Percentiles rank a stretch among this genome's conserved stretches.
Conservation (phyloP, 2,329 filamentous ascomycete species). For the Didymella keratinophila region DNA sequence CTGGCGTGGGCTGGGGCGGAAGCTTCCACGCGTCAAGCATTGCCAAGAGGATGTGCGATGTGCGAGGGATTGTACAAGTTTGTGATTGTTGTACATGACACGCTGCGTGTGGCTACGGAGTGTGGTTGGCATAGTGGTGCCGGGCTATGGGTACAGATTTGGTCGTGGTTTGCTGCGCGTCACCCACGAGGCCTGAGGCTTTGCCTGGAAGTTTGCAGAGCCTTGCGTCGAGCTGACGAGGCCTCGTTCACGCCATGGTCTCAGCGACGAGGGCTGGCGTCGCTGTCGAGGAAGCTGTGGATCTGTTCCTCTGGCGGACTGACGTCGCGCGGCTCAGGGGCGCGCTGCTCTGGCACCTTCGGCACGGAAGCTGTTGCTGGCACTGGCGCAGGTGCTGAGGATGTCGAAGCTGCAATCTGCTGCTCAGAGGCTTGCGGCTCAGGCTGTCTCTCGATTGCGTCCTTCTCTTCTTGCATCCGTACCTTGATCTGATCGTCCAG, state of each 20-base stretch:
- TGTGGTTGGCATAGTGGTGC: neutral
- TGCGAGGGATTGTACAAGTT: slow-evolving; percentile 9
- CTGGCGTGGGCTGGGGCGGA: neutral
- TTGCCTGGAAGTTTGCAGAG: neutral
- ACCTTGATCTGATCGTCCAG: slow-evolving; percentile 11
- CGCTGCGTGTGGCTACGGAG: neutral
- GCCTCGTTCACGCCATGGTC: neutral
- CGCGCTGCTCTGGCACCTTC: slow-evolving; percentile 3
- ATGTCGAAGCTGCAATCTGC: neutral
- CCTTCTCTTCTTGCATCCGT: slow-evolving; percentile 8
- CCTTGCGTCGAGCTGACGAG: slow-evolving; percentile 10
- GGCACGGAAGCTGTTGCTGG: too few relatives aligned
- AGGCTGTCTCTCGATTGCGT: slow-evolving; percentile 3
- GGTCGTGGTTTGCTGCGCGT: slow-evolving; percentile 1
- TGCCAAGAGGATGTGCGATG: slow-evolving; percentile 11
- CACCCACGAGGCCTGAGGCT: slow-evolving; percentile 13
- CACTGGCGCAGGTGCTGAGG: neutral
- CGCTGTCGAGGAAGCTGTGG: slow-evolving; percentile 25
- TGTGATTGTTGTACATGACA: slow-evolving; percentile 4
- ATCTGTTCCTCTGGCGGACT: slow-evolving; percentile 21
- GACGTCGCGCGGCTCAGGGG: too few relatives aligned
- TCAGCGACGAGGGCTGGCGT: slow-evolving; percentile 13
- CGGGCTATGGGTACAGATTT: neutral
- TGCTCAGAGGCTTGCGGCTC: neutral
- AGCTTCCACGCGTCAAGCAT: slow-evolving; percentile 3